A percentile compares a stretch with the other conserved stretches of the same genome.
phyloP scores from a whole-genome alignment of 179 eudicot genomes.

The Silene noctiflora region DNA sequence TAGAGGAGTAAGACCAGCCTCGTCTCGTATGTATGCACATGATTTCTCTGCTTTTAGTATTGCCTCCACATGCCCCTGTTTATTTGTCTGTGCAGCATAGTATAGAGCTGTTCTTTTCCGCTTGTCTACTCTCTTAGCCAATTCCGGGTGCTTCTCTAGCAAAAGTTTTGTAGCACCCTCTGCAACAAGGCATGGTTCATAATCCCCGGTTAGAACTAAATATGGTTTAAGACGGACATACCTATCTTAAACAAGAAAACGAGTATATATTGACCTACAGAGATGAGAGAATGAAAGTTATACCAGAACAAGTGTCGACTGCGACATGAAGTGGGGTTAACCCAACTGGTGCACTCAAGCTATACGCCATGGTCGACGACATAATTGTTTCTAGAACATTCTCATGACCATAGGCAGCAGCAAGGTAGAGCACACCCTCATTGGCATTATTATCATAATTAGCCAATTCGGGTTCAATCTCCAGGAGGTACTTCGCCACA shows the following conservation, averaged over 20 bases:
- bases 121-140: constrained; percentile 32
- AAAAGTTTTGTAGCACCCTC: constrained; percentile 31
- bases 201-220: not conserved
- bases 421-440: constrained; percentile 38
- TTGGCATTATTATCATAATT: constrained; percentile 26
- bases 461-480: constrained; percentile 35
- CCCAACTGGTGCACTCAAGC: constrained; percentile 37
- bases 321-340: constrained; percentile 44
- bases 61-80: constrained; percentile 30
- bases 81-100: constrained; percentile 45
- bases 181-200: constrained; percentile 21
- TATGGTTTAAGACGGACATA: too few relatives aligned
- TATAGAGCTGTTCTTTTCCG: constrained; percentile 38
- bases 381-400: constrained; percentile 28
- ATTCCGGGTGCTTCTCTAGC: constrained; percentile 40
- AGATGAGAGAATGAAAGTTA: not conserved
- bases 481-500: constrained; percentile 31
- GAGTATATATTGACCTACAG: not conserved
- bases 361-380: constrained; percentile 24
- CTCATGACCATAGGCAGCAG: constrained; percentile 40
- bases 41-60: constrained; percentile 32
- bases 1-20: constrained; percentile 39
- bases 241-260: too few relatives aligned
- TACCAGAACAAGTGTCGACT: constrained; percentile 30
- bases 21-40: constrained; percentile 39